phyloP scores from a whole-genome alignment of 2,329 filamentous ascomycete genomes.

The Penicillium expansum region DNA sequence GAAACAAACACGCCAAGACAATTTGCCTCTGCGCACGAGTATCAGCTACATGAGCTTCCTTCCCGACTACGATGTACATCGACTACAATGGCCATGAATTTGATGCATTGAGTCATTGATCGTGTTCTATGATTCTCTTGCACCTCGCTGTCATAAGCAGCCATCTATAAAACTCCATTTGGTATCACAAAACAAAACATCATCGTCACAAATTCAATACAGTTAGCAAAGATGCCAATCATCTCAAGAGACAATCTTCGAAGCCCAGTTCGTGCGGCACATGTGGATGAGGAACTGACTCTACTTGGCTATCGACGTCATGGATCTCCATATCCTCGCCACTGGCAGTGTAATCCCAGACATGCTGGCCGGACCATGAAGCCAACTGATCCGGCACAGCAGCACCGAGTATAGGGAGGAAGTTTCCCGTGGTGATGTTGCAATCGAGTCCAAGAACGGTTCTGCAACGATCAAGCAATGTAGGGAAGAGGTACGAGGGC shows the following conservation, averaged over 20 bases:
- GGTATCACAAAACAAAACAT: slow-evolving; percentile 17
- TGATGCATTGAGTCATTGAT: neutral
- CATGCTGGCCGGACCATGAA: slow-evolving; percentile 17
- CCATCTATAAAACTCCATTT: slow-evolving; percentile 17
- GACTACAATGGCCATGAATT: neutral
- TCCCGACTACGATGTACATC: neutral
- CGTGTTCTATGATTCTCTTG: neutral
- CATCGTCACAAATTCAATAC: neutral
- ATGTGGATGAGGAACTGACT: neutral
- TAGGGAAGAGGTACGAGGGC: slow-evolving; percentile 37
- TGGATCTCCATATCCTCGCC: slow-evolving; percentile 2
- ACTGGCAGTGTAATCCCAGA: slow-evolving; percentile 16
- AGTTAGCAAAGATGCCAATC: neutral
- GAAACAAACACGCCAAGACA: slow-evolving; percentile 22
- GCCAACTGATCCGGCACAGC: slow-evolving; percentile 10
- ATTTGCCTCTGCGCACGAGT: neutral
- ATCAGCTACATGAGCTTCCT: neutral
- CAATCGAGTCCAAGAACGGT: slow-evolving; percentile 32
- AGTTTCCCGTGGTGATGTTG: slow-evolving; percentile 30
- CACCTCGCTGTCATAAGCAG: neutral
- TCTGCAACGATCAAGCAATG: slow-evolving; percentile 33
- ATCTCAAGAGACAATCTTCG: slow-evolving; percentile 6
- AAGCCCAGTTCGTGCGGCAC: slow-evolving; percentile 9
- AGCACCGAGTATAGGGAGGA: slow-evolving; percentile 23
- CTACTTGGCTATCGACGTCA: slow-evolving; percentile 8